Evolutionary conservation across 345 rosid species (phyloP), one percentile per base, ranked within the genome.

Genomic region (Camelina laxa): DNA sequence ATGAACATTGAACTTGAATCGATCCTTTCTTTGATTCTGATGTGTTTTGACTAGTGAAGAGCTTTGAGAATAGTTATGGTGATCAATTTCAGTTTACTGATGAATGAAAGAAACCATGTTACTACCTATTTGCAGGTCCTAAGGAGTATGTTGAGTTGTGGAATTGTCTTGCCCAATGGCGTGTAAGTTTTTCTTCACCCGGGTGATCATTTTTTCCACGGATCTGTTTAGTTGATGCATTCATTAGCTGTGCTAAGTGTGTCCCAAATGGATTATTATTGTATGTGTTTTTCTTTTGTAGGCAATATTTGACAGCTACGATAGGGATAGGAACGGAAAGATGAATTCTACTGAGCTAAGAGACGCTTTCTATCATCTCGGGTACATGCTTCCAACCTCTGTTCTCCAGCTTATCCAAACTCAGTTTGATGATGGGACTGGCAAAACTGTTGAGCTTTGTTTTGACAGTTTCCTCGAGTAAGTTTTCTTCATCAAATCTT

Each of bases 401-500:
- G 87, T 91, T 49, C 88, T 86, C 54, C 82, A 85, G 51, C 71
- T 87, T 69, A 68, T 89, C 55, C 67, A 80, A 10, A 74, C 91
- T 56, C 84, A 82, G 76, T 86, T 83, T 51, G 84, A 84, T 50
- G 82, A 82, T 64, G 81, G 83, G 68, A 87, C 84, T 69, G 82
- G 87, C 35, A 41, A 75, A 27, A 75, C 22, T 69, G 75, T 68
- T 15, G 87, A 86, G 53, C 91, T 91, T 50, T 71, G 74, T 77
- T 89, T 89, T 5, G 87, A 87, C 65, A 81, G 85, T 36, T 91
- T 89, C 59, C 82, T 89, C 33, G 89, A 89, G 97, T 87, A 81
- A 81, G 89, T 70, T 76, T 35, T 68, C 31, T 35, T 68, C 31
- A 16, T 22, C 16, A 7, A 9, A 63, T 36, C 50, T 11, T 48